Evolutionary conservation across 2,329 filamentous ascomycete genomes (phyloP), one percentile per base, ranked within the genome.

Genomic region (Penicillium griseofulvum): DNA sequence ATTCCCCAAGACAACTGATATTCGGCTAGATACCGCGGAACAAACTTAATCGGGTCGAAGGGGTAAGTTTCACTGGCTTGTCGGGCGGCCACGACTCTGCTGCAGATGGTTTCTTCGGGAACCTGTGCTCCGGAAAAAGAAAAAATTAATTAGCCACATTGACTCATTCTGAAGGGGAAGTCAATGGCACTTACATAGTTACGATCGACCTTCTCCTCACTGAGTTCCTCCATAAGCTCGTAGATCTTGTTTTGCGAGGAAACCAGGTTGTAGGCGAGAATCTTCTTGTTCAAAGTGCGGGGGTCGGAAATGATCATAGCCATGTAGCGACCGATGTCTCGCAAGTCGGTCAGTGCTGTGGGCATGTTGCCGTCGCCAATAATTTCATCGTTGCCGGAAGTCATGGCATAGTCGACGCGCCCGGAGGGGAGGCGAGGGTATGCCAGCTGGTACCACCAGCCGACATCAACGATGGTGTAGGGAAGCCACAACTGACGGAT

Each of bases 391-490:
- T 71, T 68, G 2, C 70, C 65, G 0, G 67, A 62, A 4, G 70
- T 65, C 55, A 76, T 64, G 22, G 72, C 73, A 56, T 78, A 78
- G 61, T 81, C 79, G n/a, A 74, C 68, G 36, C 68, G 67, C 10
- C 80, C 78, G 16, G 74, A 77, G n/a, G 76, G 73, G 0, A 82
- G 64, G n/a, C 63, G 63, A 12, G 77, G 77, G 52, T 78, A 72
- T 5, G 71, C 69, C 29, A 80, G 60, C 61, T 84, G 80, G 63
- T 82, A 80, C 83, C 83, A 85, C 72, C 74, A 83, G n/a, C 82
- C 83, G 12, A 83, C 76, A 57, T 85, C 82, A 47, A 85, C 78
- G 62, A 82, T 71, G 6, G 83, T 85, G 68, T 80, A 85, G 0
- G 80, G 80, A 1, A 85, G 72, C 31, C 72, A 68, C 1, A 80